A percentile compares a stretch with the other conserved stretches of the same genome.
Conservation (phyloP, 345 rosid genomes). For the Acer campestre region DNA sequence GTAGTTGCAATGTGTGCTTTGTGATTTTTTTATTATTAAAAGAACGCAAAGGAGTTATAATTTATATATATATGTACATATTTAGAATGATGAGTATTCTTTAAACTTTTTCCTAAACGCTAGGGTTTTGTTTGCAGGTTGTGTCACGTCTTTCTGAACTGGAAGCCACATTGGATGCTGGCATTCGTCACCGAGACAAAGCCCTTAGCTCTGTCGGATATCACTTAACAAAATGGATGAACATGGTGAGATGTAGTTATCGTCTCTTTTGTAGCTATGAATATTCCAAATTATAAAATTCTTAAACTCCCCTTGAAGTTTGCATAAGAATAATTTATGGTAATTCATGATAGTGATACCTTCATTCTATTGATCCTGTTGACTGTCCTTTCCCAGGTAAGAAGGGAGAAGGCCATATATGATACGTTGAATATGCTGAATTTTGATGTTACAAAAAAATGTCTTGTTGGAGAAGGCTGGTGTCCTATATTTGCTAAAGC, state of each 20-base stretch:
- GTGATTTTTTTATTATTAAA: background rate
- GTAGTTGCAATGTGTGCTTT: background rate
- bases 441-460: slow-evolving; percentile 96
- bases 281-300: background rate
- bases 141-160: slow-evolving; percentile 84
- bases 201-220: slow-evolving; percentile 74
- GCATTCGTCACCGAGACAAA: slow-evolving; percentile 74
- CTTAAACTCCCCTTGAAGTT: background rate
- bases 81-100: background rate
- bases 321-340: slow-evolving; percentile 5
- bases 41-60: background rate
- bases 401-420: slow-evolving; percentile 88
- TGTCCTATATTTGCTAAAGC: slow-evolving; percentile 90
- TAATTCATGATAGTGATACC: slow-evolving; percentile 4
- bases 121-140: slow-evolving; percentile 53
- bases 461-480: slow-evolving; percentile 99
- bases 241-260: slow-evolving; percentile 51
- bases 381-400: slow-evolving; percentile 52
- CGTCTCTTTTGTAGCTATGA: slow-evolving; percentile 5
- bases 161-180: slow-evolving; percentile 92
- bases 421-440: slow-evolving; percentile 92
- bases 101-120: slow-evolving; percentile 16
- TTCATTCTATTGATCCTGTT: slow-evolving; percentile 1
- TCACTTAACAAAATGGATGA: slow-evolving; percentile 76
- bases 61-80: background rate